Evolutionary conservation across 2,329 filamentous ascomycete species (phyloP), one percentile per base, ranked within the genome.

Genomic region (Sporothrix schenckii): DNA sequence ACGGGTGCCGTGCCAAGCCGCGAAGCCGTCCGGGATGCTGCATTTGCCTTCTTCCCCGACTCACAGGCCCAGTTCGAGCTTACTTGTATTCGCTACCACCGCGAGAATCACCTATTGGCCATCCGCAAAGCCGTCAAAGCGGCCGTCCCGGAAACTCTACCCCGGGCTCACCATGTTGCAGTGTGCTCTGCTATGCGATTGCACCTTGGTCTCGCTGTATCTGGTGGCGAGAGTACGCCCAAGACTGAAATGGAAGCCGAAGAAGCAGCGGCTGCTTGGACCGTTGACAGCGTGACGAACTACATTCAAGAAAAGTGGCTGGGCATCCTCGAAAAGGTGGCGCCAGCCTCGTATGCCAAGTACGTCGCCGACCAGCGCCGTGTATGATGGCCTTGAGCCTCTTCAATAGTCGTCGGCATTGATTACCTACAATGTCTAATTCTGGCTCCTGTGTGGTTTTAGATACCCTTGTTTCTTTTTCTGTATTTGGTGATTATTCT

Each of bases 1-100:
- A 50, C 13, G 13, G 44, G 34, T 24, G 16, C 61, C 24, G 41
- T 21, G 44, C 56, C 76, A 1, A 76, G 76, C 1, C 80, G 88
- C 27, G 79, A 84, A 7, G 68, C 81, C 4, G 80, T 90, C 1
- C 83, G 84, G 0, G 75, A 83, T 0, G 83, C 87, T 66, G 88
- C 86, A 0, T 83, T 92, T 39, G 76, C 75, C 0, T 75, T 72
- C 2, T 92, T 91, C 72, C 73, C 73, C 11, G 78, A 78, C 30
- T 79, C 83, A 4, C 76, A 78, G 14, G 67, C 75, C 0, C 82
- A 83, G 49, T 91, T 87, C 74, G 74, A 80, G 0, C 68, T 72
- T 0, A 81, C 81, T 5, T 77, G 85, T 6, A 72, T 67, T 0
- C 79, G 79, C 0, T 88, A 83, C 77, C 77, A 79, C 11, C 71